These are phyloP conservation scores for Sporothrix humicola DNA, from an alignment of 2,329 filamentous ascomycete species.

Conservation along the genomic window DNA sequence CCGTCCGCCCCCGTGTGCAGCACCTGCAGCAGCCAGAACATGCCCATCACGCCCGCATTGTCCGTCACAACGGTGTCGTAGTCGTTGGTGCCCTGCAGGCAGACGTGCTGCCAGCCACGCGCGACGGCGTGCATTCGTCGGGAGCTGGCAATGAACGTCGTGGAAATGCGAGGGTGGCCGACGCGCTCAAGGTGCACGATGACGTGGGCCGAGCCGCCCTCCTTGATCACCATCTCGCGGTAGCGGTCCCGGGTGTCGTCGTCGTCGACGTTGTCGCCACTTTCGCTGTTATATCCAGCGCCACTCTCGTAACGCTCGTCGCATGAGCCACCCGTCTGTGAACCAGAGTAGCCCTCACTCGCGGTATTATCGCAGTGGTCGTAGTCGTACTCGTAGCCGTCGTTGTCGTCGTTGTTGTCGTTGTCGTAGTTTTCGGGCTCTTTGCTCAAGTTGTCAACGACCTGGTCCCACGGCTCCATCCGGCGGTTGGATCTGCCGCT, in stretches of 20 bases:
- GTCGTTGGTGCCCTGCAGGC: slow-evolving; percentile 27
- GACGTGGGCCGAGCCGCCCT: slow-evolving; percentile 27
- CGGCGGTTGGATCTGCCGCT: background rate
- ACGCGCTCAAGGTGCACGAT: slow-evolving; percentile 24
- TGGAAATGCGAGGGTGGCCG: slow-evolving; percentile 44
- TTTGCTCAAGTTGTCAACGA: background rate
- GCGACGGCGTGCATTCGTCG: slow-evolving; percentile 37
- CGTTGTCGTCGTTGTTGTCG: background rate
- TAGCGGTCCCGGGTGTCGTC: background rate
- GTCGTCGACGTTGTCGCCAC: background rate
- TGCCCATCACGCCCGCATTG: slow-evolving; percentile 33
- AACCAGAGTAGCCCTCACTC: background rate
- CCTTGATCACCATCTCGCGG: slow-evolving; percentile 26
- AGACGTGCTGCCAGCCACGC: slow-evolving; percentile 28
- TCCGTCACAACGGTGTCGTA: slow-evolving; percentile 31
- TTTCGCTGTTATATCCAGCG: too few species aligned
- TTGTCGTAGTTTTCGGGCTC: background rate
- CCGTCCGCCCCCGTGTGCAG: slow-evolving; percentile 31
- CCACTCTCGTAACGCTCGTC: background rate
- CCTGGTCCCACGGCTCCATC: slow-evolving; percentile 19
- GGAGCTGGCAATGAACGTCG: slow-evolving; percentile 47
- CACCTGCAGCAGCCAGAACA: slow-evolving; percentile 36
- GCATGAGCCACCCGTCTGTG: background rate
- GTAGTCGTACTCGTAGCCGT: background rate
- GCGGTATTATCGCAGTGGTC: background rate